Evolutionary conservation across 768 basidiomycete species (phyloP), one percentile per base, ranked within the genome.

Genomic region (Collybia nuda): DNA sequence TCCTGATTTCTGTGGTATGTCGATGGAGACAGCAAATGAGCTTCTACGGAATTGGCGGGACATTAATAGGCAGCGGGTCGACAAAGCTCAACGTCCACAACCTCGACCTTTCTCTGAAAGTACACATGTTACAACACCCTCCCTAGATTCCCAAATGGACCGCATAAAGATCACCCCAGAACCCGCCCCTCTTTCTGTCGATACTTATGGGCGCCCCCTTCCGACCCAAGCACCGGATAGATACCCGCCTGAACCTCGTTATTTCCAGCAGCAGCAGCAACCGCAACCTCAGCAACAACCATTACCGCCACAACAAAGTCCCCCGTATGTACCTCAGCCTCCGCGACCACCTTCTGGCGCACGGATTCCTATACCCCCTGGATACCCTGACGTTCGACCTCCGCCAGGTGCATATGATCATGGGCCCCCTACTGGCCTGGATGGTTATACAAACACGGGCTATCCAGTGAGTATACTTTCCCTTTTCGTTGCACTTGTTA

Each of bases 1-100:
- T 36, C 97, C 97, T 51, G 96, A 99, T 70, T 98, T 99, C 70
- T 99, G 97, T 62, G 97, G 97, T 38, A 98, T 99, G 95, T 93
- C 94, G 32, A 98, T 98, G 96, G 96, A 98, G 70, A 96, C 92
- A 32, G 96, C 97, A 42, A 98, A 98, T 67, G 85, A 88, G 61
- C 78, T 99, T 17, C 80, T 99, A 44, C 84, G 87, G 44, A 88
- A 94, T 67, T 86, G 91, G 81, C 86, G 89, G 47, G 90, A 92
- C 62, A 97, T 97, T 73, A 95, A 98, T 67, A 80, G 78, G 59
- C 70, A 71, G 62, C 82, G 87, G 63, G 76, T 73, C 26, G 77
- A 77, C 48, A 80, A 79, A 55, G 71, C 71, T 51, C 68, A 68
- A 32, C 68, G 69, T 43, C 72, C 78, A 50, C 40, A 68, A 51